Base-by-base conservation (phyloP, 2,329 filamentous ascomycete species). In the Diaporthe caulivora region DNA sequence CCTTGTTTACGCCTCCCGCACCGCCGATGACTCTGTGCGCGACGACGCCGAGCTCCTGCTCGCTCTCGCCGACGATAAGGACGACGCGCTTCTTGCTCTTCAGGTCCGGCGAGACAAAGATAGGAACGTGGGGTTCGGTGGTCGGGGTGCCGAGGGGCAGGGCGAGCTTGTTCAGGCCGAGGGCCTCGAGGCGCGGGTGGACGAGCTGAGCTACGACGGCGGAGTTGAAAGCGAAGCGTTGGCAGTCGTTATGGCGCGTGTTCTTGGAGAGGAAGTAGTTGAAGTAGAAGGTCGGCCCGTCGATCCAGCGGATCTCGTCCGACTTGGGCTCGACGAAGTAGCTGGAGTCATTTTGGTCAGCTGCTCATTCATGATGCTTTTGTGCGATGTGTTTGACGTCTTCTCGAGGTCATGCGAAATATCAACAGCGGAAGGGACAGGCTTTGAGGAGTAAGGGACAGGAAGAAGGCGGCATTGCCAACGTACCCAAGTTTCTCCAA, bases 171-270 rank as follows among this genome's bases (percentile, higher is more conserved):
- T 85, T 77, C 29, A 97, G 84, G 13, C 91, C 91, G 4, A 92
- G 86, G 0, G 82, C 80, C 54, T 86, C 81, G 3, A 97, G 88
- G 18, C 95, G 92, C 2, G 86, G 78, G 70, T 87, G 82, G 67
- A 97, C 86, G 68, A 93, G 88, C 0, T 84, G 80, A 68, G 91
- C 88, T 34, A 47, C 49, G 71, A 93, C 83, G 69, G 92, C 93
- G 94, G 94, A 83, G 78, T 97, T 92, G 82, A 97, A 91, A 51
- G 91, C 87, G 76, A 93, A 93, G 24, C 92, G 89, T 78, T 95
- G 94, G 26, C 92, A 86, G 53, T 92, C 88, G 81, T 98, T 98
- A 83, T 92, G 88, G 49, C 95, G 91, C n/a, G 89, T 86, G 81
- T 95, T 95, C 77, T 90, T 91, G 80, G 89, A 92, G 70, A 93